A percentile compares a stretch with the other conserved stretches of the same genome.
phyloP scores from a whole-genome alignment of 1,284 basidiomycete genomes.

The Stereum hirsutum region DNA sequence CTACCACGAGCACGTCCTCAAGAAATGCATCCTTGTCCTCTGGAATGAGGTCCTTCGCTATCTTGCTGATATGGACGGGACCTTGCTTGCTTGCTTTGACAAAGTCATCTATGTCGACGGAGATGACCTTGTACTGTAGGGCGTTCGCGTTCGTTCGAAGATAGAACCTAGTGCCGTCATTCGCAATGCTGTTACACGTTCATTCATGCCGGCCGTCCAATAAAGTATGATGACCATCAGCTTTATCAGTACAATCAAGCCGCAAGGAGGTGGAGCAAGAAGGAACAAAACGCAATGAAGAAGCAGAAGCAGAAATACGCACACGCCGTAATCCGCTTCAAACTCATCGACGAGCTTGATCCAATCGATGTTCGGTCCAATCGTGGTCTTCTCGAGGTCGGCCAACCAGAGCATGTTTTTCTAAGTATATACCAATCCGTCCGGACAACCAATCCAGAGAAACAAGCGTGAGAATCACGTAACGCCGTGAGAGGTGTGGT shows the following conservation, averaged over 20 bases:
- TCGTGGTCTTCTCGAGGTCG: slow-evolving; percentile 47
- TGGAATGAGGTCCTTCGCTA: slow-evolving; percentile 57
- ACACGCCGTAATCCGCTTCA: slow-evolving; percentile 56
- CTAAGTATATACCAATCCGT: slow-evolving; percentile 23
- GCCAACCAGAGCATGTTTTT: slow-evolving; percentile 72
- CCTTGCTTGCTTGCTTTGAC: slow-evolving; percentile 4
- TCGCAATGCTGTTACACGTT: slow-evolving; percentile 40
- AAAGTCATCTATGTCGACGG: slow-evolving; percentile 48
- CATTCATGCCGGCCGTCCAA: too few species aligned
- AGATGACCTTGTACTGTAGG: slow-evolving; percentile 58
- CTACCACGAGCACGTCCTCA: slow-evolving; percentile 40
- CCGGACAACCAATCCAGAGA: too few species aligned
- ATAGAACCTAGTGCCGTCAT: slow-evolving; percentile 60
- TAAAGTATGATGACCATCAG: too few species aligned
- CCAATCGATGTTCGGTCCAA: slow-evolving; percentile 61
- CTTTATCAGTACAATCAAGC: too few species aligned
- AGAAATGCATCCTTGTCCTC: slow-evolving; percentile 63
- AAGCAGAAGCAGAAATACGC: slow-evolving; percentile 17
- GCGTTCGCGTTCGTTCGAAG: slow-evolving; percentile 61
- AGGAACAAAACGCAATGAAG: too few species aligned
- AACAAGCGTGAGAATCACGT: too few species aligned
- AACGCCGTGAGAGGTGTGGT: too few species aligned
- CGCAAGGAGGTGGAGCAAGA: too few species aligned
- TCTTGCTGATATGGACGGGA: slow-evolving; percentile 18
- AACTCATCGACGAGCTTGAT: slow-evolving; percentile 58